Percentiles rank a stretch among this genome's conserved stretches.
Evolutionary conservation across 345 rosid species (phyloP).

Genomic region (Corchorus capsularis): DNA sequence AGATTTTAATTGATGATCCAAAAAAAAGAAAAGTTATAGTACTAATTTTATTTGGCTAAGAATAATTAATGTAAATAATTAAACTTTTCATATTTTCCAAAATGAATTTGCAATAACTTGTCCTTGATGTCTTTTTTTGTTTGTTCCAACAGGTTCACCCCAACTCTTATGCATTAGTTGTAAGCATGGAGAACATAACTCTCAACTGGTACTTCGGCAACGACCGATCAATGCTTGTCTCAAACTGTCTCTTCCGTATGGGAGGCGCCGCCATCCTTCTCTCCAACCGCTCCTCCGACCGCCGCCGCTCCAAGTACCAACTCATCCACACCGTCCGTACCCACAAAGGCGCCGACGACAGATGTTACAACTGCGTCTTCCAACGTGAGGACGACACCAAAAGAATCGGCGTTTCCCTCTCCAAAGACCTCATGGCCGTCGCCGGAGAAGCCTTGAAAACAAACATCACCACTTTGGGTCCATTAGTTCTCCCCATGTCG

Average conservation of each 20-base stretch:
- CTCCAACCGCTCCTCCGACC: constrained; percentile 68
- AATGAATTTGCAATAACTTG: background rate
- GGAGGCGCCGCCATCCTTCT: constrained; percentile 95
- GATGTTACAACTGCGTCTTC: constrained; percentile 69
- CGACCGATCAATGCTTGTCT: constrained; percentile 87
- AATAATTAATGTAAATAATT: too few species aligned
- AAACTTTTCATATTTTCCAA: too few species aligned
- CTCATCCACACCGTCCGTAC: constrained; percentile 92
- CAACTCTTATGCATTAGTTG: constrained; percentile 83
- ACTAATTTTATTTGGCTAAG: too few species aligned
- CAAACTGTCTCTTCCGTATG: constrained; percentile 93
- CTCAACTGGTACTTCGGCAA: constrained; percentile 91
- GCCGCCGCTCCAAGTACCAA: constrained; percentile 83
- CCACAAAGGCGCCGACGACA: constrained; percentile 86
- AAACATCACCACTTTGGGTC: constrained; percentile 89
- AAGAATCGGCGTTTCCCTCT: constrained; percentile 71
- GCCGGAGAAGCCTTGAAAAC: constrained; percentile 96
- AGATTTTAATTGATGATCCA: too few species aligned
- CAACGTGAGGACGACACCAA: constrained; percentile 71
- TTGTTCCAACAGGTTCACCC: constrained; percentile 60
- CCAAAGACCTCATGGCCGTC: constrained; percentile 90
- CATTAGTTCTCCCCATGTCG: constrained; percentile 85
- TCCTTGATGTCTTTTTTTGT: background rate
- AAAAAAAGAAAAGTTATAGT: too few species aligned
- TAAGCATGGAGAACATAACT: constrained; percentile 93